A percentile compares a stretch with the other conserved stretches of the same genome.
Conservation (phyloP, 78 protist species). For the Neovahlkampfia damariscottae region DNA sequence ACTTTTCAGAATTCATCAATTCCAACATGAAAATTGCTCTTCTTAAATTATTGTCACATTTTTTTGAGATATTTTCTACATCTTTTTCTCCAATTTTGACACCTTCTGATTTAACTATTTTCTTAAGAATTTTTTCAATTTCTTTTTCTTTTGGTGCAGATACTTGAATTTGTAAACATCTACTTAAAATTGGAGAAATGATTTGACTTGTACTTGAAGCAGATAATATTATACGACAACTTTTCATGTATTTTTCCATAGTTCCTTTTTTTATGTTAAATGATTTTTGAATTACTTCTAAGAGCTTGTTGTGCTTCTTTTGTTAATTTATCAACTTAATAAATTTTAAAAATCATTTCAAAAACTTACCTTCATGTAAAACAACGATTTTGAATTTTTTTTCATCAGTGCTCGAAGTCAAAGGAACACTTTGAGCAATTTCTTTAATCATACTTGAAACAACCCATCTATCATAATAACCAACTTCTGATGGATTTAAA, state of each 20-base stretch:
- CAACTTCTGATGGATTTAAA: slow-evolving; percentile 88
- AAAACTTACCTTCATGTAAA: neutral
- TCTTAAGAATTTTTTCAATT: neutral
- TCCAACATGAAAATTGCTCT: slow-evolving; percentile 79
- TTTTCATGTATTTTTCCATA: slow-evolving; percentile 84
- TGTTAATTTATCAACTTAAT: slow-evolving; percentile 80
- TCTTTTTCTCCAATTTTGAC: slow-evolving; percentile 9
- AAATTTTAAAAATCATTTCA: slow-evolving; percentile 72
- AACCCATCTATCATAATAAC: slow-evolving; percentile 76
- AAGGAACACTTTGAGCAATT: slow-evolving; percentile 75
- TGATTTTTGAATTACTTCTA: too few species aligned
- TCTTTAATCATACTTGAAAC: slow-evolving; percentile 85
- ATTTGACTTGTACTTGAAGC: slow-evolving; percentile 51
- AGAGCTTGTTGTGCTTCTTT: slow-evolving; percentile 93
- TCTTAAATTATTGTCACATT: slow-evolving; percentile 68
- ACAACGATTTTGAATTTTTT: slow-evolving; percentile 10
- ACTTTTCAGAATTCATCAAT: slow-evolving; percentile 26
- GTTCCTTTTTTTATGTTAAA: too few species aligned
- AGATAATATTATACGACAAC: slow-evolving; percentile 65
- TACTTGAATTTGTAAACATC: slow-evolving; percentile 85
- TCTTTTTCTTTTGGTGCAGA: slow-evolving; percentile 70
- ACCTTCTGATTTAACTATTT: slow-evolving; percentile 12
- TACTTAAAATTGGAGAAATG: slow-evolving; percentile 79
- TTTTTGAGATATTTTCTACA: slow-evolving; percentile 18
- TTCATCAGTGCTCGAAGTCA: slow-evolving; percentile 21